Evolutionary conservation across 306 rosid genomes (phyloP), one percentile per base, ranked within the genome.

Genomic region (Citrullus mucosospermus): DNA sequence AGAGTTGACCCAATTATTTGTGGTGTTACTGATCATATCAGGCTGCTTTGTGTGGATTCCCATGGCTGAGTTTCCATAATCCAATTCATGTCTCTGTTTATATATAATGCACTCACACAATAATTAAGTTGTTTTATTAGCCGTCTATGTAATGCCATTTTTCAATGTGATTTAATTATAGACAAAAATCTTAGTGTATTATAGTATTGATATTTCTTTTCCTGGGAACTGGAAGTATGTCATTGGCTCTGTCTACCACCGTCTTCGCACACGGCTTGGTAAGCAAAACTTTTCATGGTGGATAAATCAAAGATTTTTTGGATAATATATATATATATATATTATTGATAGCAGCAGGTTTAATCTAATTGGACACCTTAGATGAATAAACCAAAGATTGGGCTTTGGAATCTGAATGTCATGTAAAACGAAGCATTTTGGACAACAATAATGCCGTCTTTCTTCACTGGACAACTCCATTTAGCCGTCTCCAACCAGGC

Each of bases 61-160:
- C 93, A 88, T 87, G 84, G 89, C 39, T 86, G 57, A 70, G 75
- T 80, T 77, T 12, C 15, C 51, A 66, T 38, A 8, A 10, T 14
- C 30, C 51, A 66, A 16, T 17, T 66, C 6, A 17, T 66, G 28
- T 66, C 51, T 66, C 51, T 66, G 51, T 39, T 66, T 66, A 32
- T 66, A 61, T 61, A 65, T 65, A 48, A 48, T 48, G 9, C 54
- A 53, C 57, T 15, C 51, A 46, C 3, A 46, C 2, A 5, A 53
- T 1, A 25, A 25, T 25, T 25, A 53, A 1, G 57, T 16, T 53
- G 57, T 53, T 16, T 25, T 12, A 48, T 2, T 48, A 14, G 0
- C 4, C 9, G 36, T 32, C 36, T 32, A 32, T 32, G 36, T 32
- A 32, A 32, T 32, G 36, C 36, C 36, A 3, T 32, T 32, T 32